phyloP scores from a whole-genome alignment of 1,139 yeast genomes.

The Blastobotrys buckinghamii region DNA sequence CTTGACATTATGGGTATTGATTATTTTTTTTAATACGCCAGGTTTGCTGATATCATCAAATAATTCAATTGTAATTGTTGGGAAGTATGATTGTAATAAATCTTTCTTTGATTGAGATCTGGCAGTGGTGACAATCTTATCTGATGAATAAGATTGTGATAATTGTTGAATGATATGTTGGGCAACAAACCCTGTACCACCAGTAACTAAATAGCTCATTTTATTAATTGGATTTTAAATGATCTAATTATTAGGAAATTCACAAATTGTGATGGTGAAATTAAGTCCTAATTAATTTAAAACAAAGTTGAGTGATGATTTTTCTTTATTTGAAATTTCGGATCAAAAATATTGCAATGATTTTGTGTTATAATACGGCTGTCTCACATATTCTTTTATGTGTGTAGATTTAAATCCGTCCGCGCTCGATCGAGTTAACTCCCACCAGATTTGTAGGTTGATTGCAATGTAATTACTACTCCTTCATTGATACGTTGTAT shows the following conservation, averaged over 20 bases:
- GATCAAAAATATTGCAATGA: too few relatives aligned
- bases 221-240: not conserved
- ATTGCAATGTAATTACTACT: too few relatives aligned
- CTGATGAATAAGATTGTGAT: not conserved
- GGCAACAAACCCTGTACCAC: slow-evolving; percentile 5
- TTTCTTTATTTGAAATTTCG: too few relatives aligned
- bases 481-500: too few relatives aligned
- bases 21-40: not conserved
- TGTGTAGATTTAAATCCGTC: too few relatives aligned
- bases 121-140: slow-evolving; percentile 1
- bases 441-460: too few relatives aligned
- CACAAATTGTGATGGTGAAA: not conserved
- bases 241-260: not conserved
- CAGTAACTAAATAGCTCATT: slow-evolving; percentile 1
- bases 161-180: slow-evolving; percentile 1
- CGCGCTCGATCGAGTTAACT: too few relatives aligned
- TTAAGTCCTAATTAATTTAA: not conserved
- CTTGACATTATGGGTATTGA: not conserved
- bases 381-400: too few relatives aligned
- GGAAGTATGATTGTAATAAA: not conserved
- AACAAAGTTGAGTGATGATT: too few relatives aligned
- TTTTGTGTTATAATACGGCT: too few relatives aligned
- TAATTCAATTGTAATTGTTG: not conserved
- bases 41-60: not conserved
- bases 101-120: not conserved